Percentiles rank a stretch among this genome's conserved stretches.
Conservation (phyloP, 1,139 yeast species). For the Pichia sp. region DNA sequence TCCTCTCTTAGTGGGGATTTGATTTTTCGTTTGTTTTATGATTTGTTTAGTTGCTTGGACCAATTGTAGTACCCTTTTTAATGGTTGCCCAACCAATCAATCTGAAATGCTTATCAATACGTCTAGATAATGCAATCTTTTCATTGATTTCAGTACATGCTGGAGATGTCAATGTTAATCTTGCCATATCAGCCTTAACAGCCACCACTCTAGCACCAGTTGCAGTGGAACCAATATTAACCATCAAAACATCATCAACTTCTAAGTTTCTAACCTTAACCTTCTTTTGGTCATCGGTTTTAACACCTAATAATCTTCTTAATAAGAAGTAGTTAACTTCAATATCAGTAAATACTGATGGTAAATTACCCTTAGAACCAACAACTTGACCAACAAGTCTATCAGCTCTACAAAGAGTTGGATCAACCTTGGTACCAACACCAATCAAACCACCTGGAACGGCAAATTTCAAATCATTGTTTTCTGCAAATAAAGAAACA, state of each 20-base stretch:
- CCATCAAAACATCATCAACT: conserved; percentile 95
- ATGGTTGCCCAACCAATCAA: conserved; percentile 99
- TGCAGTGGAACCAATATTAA: conserved; percentile 97
- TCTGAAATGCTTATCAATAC: conserved; percentile 99
- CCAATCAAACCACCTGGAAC: conserved; percentile 99
- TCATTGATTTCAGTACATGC: conserved; percentile 98
- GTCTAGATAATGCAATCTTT: conserved; percentile 96
- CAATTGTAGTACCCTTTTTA: conserved; percentile 86
- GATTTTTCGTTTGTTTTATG: not conserved
- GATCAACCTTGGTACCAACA: conserved; percentile 98
- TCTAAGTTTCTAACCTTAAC: conserved; percentile 95
- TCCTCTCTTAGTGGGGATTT: too few relatives aligned
- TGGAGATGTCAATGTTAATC: conserved; percentile 92
- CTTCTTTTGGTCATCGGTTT: conserved; percentile 95
- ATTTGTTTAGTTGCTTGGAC: conserved; percentile 40
- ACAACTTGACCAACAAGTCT: conserved; percentile 98
- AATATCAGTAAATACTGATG: conserved; percentile 92
- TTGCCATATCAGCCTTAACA: conserved; percentile 98
- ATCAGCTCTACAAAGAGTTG: conserved; percentile 98
- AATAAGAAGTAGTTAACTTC: conserved; percentile 95
- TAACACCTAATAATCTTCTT: conserved; percentile 96
- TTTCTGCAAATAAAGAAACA: conserved; percentile 92
- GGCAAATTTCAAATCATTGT: conserved; percentile 95
- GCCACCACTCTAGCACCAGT: conserved; percentile 99
- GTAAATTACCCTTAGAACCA: conserved; percentile 94